Conservation (phyloP, 2,329 filamentous ascomycete species). For the Aureobasidium musti region DNA sequence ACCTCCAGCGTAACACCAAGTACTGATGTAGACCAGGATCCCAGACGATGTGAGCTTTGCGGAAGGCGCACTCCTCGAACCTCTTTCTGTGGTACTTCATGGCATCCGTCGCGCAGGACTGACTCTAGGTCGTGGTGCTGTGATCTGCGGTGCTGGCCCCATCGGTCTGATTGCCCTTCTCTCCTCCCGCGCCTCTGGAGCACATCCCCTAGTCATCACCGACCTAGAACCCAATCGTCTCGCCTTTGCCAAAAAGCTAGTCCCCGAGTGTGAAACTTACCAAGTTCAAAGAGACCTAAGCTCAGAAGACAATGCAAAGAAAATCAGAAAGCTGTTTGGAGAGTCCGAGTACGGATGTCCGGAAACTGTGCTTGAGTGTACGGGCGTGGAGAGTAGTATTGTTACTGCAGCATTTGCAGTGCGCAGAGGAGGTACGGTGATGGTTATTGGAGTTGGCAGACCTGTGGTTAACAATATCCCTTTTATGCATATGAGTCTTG, state of each 20-base stretch:
- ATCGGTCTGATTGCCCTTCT: conserved; percentile 63
- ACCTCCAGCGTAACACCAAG: conserved; percentile 51
- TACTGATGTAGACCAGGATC: conserved; percentile 46
- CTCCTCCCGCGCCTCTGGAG: conserved; percentile 63
- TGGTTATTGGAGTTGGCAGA: conserved; percentile 43
- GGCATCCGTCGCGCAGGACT: conserved; percentile 45
- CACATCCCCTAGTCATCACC: conserved; percentile 75
- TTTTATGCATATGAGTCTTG: conserved; percentile 43
- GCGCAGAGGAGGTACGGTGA: conserved; percentile 39
- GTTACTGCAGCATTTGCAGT: conserved; percentile 36
- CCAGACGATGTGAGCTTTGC: conserved; percentile 73
- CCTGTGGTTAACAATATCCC: conserved; percentile 42
- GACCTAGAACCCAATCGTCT: conserved; percentile 80
- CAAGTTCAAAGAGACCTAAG: conserved; percentile 34
- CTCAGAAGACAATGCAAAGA: conserved; percentile 35
- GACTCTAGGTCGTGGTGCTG: conserved; percentile 42
- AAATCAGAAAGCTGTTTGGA: conserved; percentile 35
- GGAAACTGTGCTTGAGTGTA: conserved; percentile 41
- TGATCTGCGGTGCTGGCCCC: conserved; percentile 65
- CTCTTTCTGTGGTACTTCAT: conserved; percentile 51
- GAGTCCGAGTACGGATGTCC: conserved; percentile 34
- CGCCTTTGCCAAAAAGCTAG: conserved; percentile 72
- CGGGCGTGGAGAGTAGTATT: conserved; percentile 42
- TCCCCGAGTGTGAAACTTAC: conserved; percentile 41
- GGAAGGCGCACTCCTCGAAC: conserved; percentile 85